These are phyloP conservation scores for Starmera stellimalicola DNA, from an alignment of 1,139 yeast genomes.

Conservation along the genomic window DNA sequence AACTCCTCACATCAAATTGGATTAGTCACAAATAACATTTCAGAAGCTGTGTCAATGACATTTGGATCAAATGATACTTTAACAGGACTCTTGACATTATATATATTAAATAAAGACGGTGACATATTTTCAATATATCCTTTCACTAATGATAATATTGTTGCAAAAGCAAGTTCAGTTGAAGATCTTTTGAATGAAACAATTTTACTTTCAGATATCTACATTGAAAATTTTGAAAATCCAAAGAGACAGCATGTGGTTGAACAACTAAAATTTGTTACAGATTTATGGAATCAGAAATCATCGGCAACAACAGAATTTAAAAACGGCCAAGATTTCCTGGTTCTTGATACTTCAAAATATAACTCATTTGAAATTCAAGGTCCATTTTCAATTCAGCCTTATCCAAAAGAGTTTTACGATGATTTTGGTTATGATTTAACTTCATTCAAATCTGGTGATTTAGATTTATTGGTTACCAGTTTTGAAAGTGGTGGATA, in stretches of 20 bases:
- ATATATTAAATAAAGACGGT: constrained; percentile 40
- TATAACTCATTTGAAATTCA: constrained; percentile 20
- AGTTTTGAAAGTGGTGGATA: constrained; percentile 10
- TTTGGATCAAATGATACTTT: constrained; percentile 34
- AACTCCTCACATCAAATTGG: constrained; percentile 21
- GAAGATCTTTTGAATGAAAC: constrained; percentile 34
- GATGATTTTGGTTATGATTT: constrained; percentile 15
- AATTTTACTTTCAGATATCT: constrained; percentile 21
- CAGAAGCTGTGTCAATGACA: constrained; percentile 33
- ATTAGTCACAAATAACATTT: constrained; percentile 17
- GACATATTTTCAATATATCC: constrained; percentile 50
- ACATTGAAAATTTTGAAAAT: constrained; percentile 10
- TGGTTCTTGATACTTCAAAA: constrained; percentile 3
- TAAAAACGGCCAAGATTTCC: constrained; percentile 6
- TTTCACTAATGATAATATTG: constrained; percentile 36
- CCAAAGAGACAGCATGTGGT: constrained; percentile 17
- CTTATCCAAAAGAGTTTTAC: constrained; percentile 31
- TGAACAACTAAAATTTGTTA: constrained; percentile 22
- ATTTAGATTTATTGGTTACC: constrained; percentile 6
- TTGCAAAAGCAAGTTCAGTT: constrained; percentile 25
- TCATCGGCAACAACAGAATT: constrained; percentile 11
- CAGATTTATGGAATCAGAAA: constrained; percentile 17
- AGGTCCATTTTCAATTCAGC: constrained; percentile 43
- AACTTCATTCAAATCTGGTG: constrained; percentile 4
- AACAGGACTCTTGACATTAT: constrained; percentile 36